Conservation (phyloP, 2,329 filamentous ascomycete species). For the Camillea tinctor region DNA sequence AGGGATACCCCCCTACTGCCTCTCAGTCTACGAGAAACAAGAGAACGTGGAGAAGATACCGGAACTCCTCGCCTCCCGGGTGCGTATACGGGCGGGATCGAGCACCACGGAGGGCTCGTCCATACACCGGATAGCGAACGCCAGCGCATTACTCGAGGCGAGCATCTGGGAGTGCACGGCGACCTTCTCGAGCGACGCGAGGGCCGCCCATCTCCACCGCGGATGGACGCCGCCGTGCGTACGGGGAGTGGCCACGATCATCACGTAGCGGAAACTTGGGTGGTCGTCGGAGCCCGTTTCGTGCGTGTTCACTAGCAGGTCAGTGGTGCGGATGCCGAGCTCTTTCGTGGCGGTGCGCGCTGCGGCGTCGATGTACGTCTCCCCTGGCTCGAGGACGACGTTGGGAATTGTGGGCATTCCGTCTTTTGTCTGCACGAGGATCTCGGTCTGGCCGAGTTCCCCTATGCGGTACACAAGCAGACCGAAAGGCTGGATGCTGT, state of each 20-base stretch:
- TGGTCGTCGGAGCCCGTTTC: neutral
- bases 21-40: neutral
- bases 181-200: neutral
- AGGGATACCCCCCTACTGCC: too few relatives aligned
- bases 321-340: neutral
- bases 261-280: neutral
- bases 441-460: neutral
- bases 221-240: neutral
- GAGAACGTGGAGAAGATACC: too few relatives aligned
- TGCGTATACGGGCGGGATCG: neutral
- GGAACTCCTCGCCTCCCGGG: neutral
- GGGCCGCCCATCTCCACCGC: neutral
- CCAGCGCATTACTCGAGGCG: neutral
- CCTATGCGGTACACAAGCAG: neutral
- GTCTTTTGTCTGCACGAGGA: neutral
- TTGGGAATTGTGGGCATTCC: neutral
- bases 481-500: neutral
- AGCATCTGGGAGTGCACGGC: neutral
- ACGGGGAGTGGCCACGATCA: neutral
- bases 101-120: neutral
- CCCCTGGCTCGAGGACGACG: neutral
- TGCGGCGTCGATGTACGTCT: neutral
- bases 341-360: neutral
- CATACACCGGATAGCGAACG: neutral
- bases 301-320: neutral